Evolutionary conservation across 1,284 basidiomycete species (phyloP).

Genomic region (Malassezia cuniculi): DNA sequence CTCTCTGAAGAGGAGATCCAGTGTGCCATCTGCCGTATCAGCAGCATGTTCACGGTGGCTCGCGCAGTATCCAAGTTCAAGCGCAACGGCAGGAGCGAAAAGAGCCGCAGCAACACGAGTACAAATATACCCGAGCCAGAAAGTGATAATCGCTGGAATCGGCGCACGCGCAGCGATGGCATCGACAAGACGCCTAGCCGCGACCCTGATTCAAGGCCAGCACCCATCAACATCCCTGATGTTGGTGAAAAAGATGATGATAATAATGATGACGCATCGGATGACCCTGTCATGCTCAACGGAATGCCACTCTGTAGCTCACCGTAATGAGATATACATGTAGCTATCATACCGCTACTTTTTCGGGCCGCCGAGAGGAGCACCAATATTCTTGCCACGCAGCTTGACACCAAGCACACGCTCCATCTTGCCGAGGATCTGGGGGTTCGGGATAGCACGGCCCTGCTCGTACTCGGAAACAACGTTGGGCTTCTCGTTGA

Average conservation of each 20-base stretch:
- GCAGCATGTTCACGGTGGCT: constrained; percentile 41
- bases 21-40: constrained; percentile 35
- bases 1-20: constrained; percentile 42
- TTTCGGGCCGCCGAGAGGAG: constrained; percentile 17
- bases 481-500: constrained; percentile 77
- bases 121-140: no score
- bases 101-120: no score
- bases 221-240: no score
- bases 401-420: constrained; percentile 79
- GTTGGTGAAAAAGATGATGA: no score
- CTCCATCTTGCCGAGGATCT: constrained; percentile 84
- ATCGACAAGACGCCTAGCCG: no score
- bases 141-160: no score
- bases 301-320: not conserved
- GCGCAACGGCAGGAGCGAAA: not conserved
- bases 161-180: no score
- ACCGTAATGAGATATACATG: not conserved
- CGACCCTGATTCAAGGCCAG: no score
- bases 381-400: constrained; percentile 51
- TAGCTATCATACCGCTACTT: constrained; percentile 1
- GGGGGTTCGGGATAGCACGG: constrained; percentile 78
- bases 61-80: constrained; percentile 42
- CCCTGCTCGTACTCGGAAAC: constrained; percentile 71
- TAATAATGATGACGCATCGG: no score
- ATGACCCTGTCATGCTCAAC: no score